These are phyloP conservation scores for Eucalyptus tenuipes DNA, from an alignment of 345 rosid genomes.

Conservation along the genomic window DNA sequence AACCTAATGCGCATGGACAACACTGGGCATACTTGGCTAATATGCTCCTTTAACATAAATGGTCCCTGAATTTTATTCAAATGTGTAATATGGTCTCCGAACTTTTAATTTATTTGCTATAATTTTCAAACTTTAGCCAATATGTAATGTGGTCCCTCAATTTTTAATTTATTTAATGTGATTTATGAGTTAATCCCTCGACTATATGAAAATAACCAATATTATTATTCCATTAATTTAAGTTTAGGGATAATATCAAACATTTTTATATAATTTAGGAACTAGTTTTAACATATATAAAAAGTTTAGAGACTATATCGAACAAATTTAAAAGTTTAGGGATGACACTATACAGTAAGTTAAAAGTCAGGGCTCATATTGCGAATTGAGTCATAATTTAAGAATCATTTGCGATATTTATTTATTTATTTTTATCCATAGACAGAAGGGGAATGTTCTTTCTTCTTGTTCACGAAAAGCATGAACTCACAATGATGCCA, in stretches of 20 bases:
- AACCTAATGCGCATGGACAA: not conserved
- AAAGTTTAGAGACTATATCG: too few relatives aligned
- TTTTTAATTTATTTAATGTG: too few relatives aligned
- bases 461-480: not conserved
- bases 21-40: not conserved
- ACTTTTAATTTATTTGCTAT: too few relatives aligned
- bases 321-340: too few relatives aligned
- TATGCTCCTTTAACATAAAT: not conserved
- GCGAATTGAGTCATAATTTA: too few relatives aligned
- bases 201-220: too few relatives aligned
- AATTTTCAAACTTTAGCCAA: fast-evolving
- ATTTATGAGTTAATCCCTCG: fast-evolving
- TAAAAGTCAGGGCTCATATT: fast-evolving
- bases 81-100: fast-evolving
- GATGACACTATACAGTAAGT: fast-evolving
- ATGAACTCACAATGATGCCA: not conserved
- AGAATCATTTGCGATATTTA: not conserved
- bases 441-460: not conserved
- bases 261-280: fast-evolving
- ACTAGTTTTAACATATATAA: too few relatives aligned
- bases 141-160: fast-evolving
- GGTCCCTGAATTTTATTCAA: not conserved
- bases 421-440: not conserved
- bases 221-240: too few relatives aligned
- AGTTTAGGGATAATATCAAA: too few relatives aligned